phyloP scores from a whole-genome alignment of 495 filamentous ascomycete genomes.

The Entonaema liquescens region DNA sequence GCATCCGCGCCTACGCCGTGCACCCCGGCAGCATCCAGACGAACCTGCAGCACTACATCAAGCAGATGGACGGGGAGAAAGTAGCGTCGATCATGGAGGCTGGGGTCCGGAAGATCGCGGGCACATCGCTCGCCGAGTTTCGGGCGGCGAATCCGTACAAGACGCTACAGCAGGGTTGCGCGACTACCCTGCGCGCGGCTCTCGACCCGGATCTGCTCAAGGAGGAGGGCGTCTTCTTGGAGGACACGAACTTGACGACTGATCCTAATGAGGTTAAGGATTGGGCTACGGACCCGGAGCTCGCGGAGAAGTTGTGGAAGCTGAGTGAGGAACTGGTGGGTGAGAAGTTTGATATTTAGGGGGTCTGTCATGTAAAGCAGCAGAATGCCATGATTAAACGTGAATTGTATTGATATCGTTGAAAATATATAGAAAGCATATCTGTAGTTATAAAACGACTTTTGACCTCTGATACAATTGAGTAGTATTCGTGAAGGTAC shows the following conservation, averaged over 20 bases:
- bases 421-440: background rate
- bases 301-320: conserved; percentile 55
- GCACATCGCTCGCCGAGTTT: conserved; percentile 46
- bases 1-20: conserved; percentile 48
- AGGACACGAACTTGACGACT: conserved; percentile 46
- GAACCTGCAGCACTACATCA: conserved; percentile 40
- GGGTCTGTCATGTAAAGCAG: background rate
- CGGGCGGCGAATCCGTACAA: conserved; percentile 49
- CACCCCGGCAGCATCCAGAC: conserved; percentile 59
- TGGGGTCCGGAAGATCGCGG: conserved; percentile 37
- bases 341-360: conserved; percentile 49
- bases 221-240: conserved; percentile 49
- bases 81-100: conserved; percentile 35
- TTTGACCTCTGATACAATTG: background rate
- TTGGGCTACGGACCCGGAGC: conserved; percentile 58
- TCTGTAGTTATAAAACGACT: background rate
- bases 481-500: background rate
- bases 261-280: conserved; percentile 45
- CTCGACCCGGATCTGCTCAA: conserved; percentile 48
- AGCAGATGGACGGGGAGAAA: background rate
- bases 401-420: background rate
- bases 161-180: conserved; percentile 53
- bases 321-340: conserved; percentile 60
- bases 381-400: background rate
- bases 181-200: conserved; percentile 54